Conservation (phyloP, 192 early-diverging fungal species). For the Entophlyctis luteolus region DNA sequence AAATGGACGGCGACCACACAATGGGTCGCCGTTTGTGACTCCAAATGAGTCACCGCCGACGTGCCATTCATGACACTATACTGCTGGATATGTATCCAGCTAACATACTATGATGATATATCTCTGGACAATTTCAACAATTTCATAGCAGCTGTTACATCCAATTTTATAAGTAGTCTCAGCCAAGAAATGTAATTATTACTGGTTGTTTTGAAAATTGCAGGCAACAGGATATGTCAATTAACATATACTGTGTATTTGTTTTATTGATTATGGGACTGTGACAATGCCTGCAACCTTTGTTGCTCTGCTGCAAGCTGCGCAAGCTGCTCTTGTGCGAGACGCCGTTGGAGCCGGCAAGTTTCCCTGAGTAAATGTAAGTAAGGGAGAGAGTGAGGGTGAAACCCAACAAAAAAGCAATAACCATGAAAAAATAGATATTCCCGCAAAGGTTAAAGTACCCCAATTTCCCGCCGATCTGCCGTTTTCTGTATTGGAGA, state of each 20-base stretch:
- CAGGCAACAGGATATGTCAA: background rate
- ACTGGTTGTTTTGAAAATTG: too few species aligned
- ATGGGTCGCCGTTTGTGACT: too few species aligned
- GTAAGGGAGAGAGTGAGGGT: background rate
- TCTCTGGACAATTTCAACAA: too few species aligned
- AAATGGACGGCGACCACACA: too few species aligned
- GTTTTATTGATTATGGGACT: background rate
- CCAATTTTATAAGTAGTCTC: too few species aligned
- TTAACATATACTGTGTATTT: background rate
- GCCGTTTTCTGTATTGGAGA: background rate
- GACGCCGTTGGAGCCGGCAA: constrained; percentile 18
- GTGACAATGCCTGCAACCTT: too few species aligned
- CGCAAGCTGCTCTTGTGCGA: constrained; percentile 17
- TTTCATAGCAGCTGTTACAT: too few species aligned
- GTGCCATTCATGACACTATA: background rate
- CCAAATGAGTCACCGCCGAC: too few species aligned
- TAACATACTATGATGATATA: too few species aligned
- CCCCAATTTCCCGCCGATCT: constrained; percentile 23
- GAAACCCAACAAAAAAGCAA: background rate
- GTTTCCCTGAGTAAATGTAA: constrained; percentile 4
- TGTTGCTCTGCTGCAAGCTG: constrained; percentile 14
- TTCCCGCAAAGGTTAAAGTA: constrained; percentile 12
- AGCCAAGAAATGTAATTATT: too few species aligned
- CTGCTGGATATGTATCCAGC: too few species aligned
- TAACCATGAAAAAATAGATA: constrained; percentile 20